Evolutionary conservation across 306 rosid genomes (phyloP).

Genomic region (Alnus glutinosa): DNA sequence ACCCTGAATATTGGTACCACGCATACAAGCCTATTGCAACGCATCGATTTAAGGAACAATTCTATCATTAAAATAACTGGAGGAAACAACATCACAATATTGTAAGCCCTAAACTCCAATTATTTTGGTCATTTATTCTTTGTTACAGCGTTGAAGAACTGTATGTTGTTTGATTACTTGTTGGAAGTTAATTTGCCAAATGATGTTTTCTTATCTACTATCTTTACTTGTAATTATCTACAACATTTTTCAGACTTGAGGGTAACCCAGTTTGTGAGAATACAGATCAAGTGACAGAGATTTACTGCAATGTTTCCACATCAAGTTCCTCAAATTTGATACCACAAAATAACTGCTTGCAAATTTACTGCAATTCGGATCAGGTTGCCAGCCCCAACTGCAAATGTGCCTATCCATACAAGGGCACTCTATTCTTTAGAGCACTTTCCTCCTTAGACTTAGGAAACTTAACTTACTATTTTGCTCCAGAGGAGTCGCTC

Average conservation of each 20-base stretch:
- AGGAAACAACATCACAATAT: constrained; percentile 5
- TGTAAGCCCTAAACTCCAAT: constrained; percentile 12
- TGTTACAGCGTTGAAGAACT: not conserved
- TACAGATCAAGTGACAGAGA: constrained; percentile 9
- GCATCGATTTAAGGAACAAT: not conserved
- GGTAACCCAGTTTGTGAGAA: constrained; percentile 50
- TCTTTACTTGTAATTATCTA: not conserved
- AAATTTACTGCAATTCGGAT: constrained; percentile 28
- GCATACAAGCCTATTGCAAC: not conserved
- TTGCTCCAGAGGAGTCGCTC: constrained; percentile 24
- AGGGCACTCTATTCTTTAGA: constrained; percentile 58
- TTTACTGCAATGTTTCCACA: constrained; percentile 42
- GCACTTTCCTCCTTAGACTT: constrained; percentile 54
- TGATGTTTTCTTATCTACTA: not conserved
- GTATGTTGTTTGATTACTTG: not conserved
- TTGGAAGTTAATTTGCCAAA: not conserved
- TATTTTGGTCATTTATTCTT: not conserved
- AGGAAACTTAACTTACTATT: constrained; percentile 30
- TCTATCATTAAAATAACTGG: not conserved
- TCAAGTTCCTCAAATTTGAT: constrained; percentile 31
- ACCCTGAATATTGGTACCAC: not conserved
- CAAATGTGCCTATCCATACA: constrained; percentile 61
- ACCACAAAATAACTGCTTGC: constrained; percentile 29
- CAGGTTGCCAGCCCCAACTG: constrained; percentile 61
- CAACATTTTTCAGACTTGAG: constrained; percentile 40